Base-by-base conservation (phyloP, 371 early-diverging fungal species). In the Conidiobolus incongruus region DNA sequence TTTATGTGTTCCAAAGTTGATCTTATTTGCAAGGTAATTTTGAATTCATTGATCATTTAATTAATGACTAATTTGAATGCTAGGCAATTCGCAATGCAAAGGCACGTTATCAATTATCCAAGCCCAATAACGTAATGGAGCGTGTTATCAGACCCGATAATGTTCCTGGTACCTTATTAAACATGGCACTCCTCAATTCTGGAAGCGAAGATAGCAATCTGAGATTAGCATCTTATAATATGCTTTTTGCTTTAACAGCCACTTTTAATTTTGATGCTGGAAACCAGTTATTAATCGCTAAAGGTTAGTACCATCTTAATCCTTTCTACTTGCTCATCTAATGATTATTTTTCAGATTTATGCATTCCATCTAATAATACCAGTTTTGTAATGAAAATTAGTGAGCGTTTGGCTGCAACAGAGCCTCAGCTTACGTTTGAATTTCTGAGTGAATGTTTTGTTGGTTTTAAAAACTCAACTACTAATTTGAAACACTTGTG, bases 351-450 rank as follows among this genome's bases (percentile, higher is more conserved):
- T 17, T 38, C 40, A 64, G 86, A 83, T 46, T 55, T 89, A n/a
- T 88, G 82, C 47, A 70, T 91, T 39, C 94, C 94, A 32, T 72
- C 75, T 24, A 89, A 89, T 52, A 87, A 79, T 53, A 72, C 77
- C 4, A 60, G 69, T 13, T 91, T 88, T 50, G 74, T 88, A 20
- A 61, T 73, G 36, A 56, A 65, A 12, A 78, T 93, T 48, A 84
- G 86, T 53, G 73, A 77, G 50, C 66, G 72, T 23, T 61, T 93
- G 20, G 87, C 91, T 15, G 55, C 53, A 24, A 68, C 72, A 1
- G 81, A 81, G 42, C 77, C 72, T 1, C 63, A 73, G 23, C 63
- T 93, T 48, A 89, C 94, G 0, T 52, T 86, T 10, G 91, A 89
- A 52, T 82, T 93, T 57, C 52, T 93, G 42, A 70, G 67, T 24